Evolutionary conservation across 2,329 filamentous ascomycete genomes (phyloP).

Genomic region (Fusarium virguliforme): DNA sequence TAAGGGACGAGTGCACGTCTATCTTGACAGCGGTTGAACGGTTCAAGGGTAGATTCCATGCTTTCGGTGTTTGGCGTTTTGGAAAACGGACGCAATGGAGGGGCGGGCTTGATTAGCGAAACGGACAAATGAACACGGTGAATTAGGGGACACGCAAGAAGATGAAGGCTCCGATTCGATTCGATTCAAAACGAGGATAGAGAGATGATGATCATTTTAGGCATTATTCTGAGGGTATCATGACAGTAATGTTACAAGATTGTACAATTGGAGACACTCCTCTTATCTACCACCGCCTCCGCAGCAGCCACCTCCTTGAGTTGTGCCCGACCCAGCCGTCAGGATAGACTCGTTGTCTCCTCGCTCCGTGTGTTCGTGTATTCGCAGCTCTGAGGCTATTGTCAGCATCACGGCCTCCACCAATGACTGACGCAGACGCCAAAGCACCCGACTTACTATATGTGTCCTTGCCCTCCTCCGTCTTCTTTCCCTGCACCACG

Average conservation of each 20-base stretch:
- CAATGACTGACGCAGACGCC: background rate
- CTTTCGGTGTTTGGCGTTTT: slow-evolving; percentile 52
- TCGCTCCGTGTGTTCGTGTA: slow-evolving; percentile 92
- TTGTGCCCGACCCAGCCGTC: slow-evolving; percentile 63
- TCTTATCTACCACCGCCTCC: slow-evolving; percentile 55
- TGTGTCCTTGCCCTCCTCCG: slow-evolving; percentile 60
- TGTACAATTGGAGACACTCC: slow-evolving; percentile 45
- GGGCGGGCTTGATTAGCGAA: slow-evolving; percentile 40
- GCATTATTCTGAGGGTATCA: slow-evolving; percentile 54
- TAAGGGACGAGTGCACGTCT: slow-evolving; percentile 61
- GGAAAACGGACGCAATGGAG: slow-evolving; percentile 32
- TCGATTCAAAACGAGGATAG: slow-evolving; percentile 32
- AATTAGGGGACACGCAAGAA: slow-evolving; percentile 29
- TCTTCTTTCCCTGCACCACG: slow-evolving; percentile 84
- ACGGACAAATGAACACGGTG: slow-evolving; percentile 35
- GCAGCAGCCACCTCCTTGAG: slow-evolving; percentile 47
- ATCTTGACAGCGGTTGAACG: slow-evolving; percentile 12
- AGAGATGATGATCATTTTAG: slow-evolving; percentile 39
- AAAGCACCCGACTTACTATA: slow-evolving; percentile 70
- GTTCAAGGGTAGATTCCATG: slow-evolving; percentile 28
- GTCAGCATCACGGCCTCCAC: slow-evolving; percentile 12
- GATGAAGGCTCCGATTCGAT: slow-evolving; percentile 29
- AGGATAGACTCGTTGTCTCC: slow-evolving; percentile 95
- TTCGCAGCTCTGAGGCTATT: slow-evolving; percentile 79
- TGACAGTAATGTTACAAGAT: slow-evolving; percentile 53